These are phyloP conservation scores for Elongisporangium anandrum DNA, from an alignment of 352 stramenopile genomes.

Conservation along the genomic window DNA sequence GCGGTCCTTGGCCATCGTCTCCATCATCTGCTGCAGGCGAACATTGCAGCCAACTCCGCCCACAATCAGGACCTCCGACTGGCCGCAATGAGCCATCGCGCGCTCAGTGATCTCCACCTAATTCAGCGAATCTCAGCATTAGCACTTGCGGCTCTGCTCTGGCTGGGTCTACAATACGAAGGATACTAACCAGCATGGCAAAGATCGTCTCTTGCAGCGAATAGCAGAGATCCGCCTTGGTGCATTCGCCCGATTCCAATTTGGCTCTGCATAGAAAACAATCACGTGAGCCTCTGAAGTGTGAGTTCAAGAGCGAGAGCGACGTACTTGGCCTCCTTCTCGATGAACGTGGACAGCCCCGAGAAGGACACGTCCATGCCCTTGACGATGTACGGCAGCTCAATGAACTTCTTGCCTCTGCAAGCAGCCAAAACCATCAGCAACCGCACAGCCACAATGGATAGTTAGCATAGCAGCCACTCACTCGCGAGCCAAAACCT, in stretches of 20 bases:
- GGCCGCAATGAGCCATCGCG: conserved; percentile 98
- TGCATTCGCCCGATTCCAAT: conserved; percentile 85
- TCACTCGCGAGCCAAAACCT: conserved; percentile 95
- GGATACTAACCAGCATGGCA: conserved; percentile 99
- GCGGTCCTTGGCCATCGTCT: conserved; percentile 94
- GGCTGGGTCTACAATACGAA: too few relatives aligned
- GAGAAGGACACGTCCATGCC: conserved; percentile 99
- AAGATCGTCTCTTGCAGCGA: conserved; percentile 99
- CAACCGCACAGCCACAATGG: not conserved
- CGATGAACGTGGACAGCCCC: conserved; percentile 96
- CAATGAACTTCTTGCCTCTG: conserved; percentile 89
- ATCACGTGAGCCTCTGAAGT: not conserved
- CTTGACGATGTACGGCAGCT: conserved; percentile 98
- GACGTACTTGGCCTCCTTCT: conserved; percentile 88
- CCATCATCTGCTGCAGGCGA: conserved; percentile 97
- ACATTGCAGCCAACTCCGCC: conserved; percentile 97
- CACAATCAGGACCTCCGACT: conserved; percentile 98
- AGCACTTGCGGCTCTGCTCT: not conserved
- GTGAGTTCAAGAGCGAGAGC: not conserved
- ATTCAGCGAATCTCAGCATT: not conserved
- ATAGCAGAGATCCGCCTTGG: conserved; percentile 97
- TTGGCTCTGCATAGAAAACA: conserved; percentile 49
- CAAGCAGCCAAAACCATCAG: conserved; percentile 7
- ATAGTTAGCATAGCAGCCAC: too few relatives aligned
- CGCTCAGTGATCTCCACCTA: conserved; percentile 99